A percentile compares a stretch with the other conserved stretches of the same genome.
phyloP scores from a whole-genome alignment of 225 moss, liverwort and hornwort genomes.

The Marchantia paleacea region DNA sequence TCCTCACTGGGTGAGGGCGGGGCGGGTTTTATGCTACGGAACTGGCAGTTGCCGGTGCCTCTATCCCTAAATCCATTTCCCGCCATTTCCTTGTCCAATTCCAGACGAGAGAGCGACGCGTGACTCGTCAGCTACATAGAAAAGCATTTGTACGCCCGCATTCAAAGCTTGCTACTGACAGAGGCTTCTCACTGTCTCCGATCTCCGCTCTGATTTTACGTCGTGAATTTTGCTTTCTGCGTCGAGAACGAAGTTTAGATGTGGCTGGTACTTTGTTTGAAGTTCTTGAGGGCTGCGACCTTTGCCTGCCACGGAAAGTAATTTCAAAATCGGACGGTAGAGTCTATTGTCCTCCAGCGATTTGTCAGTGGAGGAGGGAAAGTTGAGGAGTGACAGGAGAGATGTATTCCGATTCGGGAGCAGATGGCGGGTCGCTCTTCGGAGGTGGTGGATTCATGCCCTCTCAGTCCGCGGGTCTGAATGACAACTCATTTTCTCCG shows the following conservation, averaged over 20 bases:
- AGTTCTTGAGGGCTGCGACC: neutral
- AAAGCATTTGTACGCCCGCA: neutral
- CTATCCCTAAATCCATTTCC: neutral
- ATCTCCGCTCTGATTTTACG: neutral
- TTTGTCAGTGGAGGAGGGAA: neutral
- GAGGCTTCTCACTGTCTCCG: neutral
- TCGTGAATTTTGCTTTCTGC: neutral
- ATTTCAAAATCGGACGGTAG: neutral
- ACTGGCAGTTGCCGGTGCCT: neutral
- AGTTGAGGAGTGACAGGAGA: neutral
- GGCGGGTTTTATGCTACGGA: no score
- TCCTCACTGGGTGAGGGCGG: no score
- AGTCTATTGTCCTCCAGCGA: no score
- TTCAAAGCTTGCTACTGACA: no score
- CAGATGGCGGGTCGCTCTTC: constrained; percentile 67
- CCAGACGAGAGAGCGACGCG: no score
- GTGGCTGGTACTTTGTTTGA: neutral
- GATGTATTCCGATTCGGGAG: constrained; percentile 70
- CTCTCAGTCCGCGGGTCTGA: constrained; percentile 51
- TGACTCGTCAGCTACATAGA: neutral
- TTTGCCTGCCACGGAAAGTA: neutral
- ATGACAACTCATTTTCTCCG: constrained; percentile 38
- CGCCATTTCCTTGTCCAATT: neutral
- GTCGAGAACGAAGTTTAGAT: neutral
- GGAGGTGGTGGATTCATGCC: constrained; percentile 97